Evolutionary conservation across 208 protist species (phyloP).

Genomic region (Endotrypanum monterogeii): DNA sequence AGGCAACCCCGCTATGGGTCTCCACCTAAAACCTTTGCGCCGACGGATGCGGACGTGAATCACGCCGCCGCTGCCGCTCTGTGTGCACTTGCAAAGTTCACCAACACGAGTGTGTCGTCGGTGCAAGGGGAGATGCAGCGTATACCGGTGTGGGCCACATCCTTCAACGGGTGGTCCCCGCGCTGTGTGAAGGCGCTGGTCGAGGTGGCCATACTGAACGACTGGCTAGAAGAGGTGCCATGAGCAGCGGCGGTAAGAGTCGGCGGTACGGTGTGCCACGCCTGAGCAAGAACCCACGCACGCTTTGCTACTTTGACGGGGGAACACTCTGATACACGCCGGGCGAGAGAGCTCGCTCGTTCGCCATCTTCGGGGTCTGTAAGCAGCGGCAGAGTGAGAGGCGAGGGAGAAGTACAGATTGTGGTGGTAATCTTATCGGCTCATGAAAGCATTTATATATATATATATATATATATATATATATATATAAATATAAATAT

Average conservation of each 20-base stretch:
- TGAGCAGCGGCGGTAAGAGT: neutral
- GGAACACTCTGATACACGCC: neutral
- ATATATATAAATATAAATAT: neutral
- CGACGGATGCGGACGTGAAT: conserved; percentile 37
- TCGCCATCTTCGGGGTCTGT: too few species aligned
- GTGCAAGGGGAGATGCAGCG: conserved; percentile 70
- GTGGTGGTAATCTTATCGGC: too few species aligned
- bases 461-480: neutral
- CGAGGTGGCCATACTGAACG: conserved; percentile 72
- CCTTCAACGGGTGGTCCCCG: conserved; percentile 58
- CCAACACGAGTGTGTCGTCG: conserved; percentile 40
- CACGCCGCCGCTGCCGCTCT: conserved; percentile 57
- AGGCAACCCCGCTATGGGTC: neutral
- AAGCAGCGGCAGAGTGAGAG: too few species aligned
- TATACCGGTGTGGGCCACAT: conserved; percentile 42
- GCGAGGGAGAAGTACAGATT: too few species aligned
- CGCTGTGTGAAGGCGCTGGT: conserved; percentile 64
- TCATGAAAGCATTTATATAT: too few species aligned
- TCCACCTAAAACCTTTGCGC: conserved; percentile 10
- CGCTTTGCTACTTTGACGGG: too few species aligned
- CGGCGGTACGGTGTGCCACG: neutral
- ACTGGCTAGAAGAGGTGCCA: conserved; percentile 60
- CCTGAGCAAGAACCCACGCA: too few species aligned
- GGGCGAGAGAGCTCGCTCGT: neutral
- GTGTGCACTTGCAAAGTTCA: conserved; percentile 73